phyloP scores from a whole-genome alignment of 345 rosid genomes.

The Eucalyptus cladocalyx region DNA sequence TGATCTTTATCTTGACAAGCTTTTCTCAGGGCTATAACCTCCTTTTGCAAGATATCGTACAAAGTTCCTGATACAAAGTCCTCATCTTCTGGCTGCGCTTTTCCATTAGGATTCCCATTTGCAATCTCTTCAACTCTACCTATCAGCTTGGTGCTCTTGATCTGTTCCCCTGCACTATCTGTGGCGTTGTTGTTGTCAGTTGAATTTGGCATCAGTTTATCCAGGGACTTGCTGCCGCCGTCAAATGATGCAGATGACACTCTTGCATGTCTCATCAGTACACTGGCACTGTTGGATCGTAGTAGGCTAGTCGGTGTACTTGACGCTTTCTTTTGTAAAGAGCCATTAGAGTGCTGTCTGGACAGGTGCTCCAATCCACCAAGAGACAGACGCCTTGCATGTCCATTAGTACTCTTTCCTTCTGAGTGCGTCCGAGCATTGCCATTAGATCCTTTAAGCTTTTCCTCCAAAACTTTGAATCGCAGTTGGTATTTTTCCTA shows the following conservation, averaged over 20 bases:
- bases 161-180: neutral
- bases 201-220: slow-evolving; percentile 3
- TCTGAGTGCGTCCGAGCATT: neutral
- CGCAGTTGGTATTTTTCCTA: slow-evolving; percentile 34
- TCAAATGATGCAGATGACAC: slow-evolving; percentile 18
- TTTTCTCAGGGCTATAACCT: slow-evolving; percentile 22
- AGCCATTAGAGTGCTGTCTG: slow-evolving; percentile 12
- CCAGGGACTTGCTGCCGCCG: slow-evolving; percentile 14
- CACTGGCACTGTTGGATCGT: slow-evolving; percentile 11
- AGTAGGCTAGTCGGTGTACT: neutral
- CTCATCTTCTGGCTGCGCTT: slow-evolving; percentile 4
- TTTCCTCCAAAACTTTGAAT: slow-evolving; percentile 33
- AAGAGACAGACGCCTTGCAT: slow-evolving; percentile 22
- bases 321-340: slow-evolving; percentile 6
- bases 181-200: neutral
- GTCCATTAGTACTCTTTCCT: slow-evolving; percentile 10
- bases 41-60: slow-evolving; percentile 34
- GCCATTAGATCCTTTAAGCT: slow-evolving; percentile 13
- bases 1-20: slow-evolving; percentile 27
- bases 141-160: neutral
- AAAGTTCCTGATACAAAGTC: slow-evolving; percentile 22
- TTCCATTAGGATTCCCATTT: slow-evolving; percentile 3
- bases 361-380: slow-evolving; percentile 16
- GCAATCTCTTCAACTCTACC: neutral
- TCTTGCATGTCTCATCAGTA: slow-evolving; percentile 11